Conservation (phyloP, 352 stramenopile species). For the Aphanomyces cochlioides region DNA sequence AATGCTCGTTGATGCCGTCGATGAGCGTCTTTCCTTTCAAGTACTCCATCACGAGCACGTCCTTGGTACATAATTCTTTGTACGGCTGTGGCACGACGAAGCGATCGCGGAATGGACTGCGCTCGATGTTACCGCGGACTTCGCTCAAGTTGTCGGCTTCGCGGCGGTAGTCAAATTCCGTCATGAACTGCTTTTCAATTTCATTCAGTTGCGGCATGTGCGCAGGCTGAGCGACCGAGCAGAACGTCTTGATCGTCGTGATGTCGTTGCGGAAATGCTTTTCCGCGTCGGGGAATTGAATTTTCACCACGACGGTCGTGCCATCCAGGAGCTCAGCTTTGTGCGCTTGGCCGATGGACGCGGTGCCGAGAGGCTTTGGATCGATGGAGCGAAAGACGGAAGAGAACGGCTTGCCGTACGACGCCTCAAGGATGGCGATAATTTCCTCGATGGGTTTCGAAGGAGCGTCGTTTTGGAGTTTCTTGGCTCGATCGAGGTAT, state of each 20-base stretch:
- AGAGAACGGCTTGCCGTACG: slow-evolving; percentile 51
- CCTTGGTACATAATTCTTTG: slow-evolving; percentile 88
- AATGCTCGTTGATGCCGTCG: slow-evolving; percentile 87
- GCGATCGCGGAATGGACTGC: slow-evolving; percentile 59
- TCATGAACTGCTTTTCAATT: slow-evolving; percentile 97
- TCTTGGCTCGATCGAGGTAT: slow-evolving; percentile 66
- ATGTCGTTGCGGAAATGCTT: slow-evolving; percentile 94
- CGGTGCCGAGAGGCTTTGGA: slow-evolving; percentile 62
- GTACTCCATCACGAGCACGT: slow-evolving; percentile 96
- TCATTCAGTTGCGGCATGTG: slow-evolving; percentile 92
- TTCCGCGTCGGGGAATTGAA: slow-evolving; percentile 94
- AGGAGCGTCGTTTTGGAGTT: slow-evolving; percentile 77
- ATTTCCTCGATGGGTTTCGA: slow-evolving; percentile 72
- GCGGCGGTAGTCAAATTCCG: slow-evolving; percentile 95
- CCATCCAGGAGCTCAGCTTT: slow-evolving; percentile 65
- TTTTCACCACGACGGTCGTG: slow-evolving; percentile 75
- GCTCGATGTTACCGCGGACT: slow-evolving; percentile 87
- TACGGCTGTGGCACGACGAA: slow-evolving; percentile 84
- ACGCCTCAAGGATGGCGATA: slow-evolving; percentile 63
- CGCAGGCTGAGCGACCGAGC: slow-evolving; percentile 90
- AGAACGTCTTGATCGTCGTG: slow-evolving; percentile 95
- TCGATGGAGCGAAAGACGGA: slow-evolving; percentile 67
- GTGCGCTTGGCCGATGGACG: slow-evolving; percentile 82
- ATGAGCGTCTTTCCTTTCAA: slow-evolving; percentile 82
- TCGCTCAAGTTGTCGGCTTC: slow-evolving; percentile 89